These are phyloP conservation scores for Dothideomycetes sp. DNA, from an alignment of 2,329 filamentous ascomycete genomes.

Conservation along the genomic window DNA sequence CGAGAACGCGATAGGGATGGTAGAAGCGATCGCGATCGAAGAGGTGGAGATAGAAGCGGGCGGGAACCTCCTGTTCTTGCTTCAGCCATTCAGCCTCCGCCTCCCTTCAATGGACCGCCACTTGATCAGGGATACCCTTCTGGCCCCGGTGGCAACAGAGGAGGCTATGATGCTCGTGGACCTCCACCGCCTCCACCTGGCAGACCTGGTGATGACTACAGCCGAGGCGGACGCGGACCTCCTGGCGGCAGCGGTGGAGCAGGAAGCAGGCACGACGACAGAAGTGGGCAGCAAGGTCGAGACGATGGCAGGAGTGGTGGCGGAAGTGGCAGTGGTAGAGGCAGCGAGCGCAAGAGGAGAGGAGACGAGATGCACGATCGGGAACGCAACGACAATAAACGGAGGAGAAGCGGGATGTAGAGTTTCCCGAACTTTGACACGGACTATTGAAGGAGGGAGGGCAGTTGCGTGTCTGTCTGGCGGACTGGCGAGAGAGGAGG, in stretches of 20 bases:
- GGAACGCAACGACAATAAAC: conserved; percentile 7
- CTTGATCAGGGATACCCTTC: not conserved
- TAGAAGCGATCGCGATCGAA: no score
- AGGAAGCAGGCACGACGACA: not conserved
- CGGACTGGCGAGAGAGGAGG: no score
- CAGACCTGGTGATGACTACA: not conserved
- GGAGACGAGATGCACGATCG: conserved; percentile 8
- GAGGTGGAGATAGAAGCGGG: no score
- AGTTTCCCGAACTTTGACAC: not conserved
- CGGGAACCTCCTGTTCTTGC: no score
- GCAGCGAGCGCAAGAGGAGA: conserved; percentile 10
- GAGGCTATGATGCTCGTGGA: not conserved
- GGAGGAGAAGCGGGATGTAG: conserved; percentile 9
- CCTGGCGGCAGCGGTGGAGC: not conserved
- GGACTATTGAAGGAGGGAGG: not conserved
- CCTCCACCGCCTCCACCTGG: not conserved
- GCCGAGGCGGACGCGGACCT: not conserved
- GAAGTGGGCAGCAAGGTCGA: not conserved
- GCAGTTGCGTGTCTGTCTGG: no score
- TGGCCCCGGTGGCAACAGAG: not conserved
- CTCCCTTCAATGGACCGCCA: not conserved
- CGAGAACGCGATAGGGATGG: no score
- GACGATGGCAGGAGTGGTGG: not conserved
- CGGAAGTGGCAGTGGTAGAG: not conserved
- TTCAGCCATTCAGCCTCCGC: not conserved